phyloP scores from a whole-genome alignment of 2,329 filamentous ascomycete species.

The Stagonosporopsis rhizophila region DNA sequence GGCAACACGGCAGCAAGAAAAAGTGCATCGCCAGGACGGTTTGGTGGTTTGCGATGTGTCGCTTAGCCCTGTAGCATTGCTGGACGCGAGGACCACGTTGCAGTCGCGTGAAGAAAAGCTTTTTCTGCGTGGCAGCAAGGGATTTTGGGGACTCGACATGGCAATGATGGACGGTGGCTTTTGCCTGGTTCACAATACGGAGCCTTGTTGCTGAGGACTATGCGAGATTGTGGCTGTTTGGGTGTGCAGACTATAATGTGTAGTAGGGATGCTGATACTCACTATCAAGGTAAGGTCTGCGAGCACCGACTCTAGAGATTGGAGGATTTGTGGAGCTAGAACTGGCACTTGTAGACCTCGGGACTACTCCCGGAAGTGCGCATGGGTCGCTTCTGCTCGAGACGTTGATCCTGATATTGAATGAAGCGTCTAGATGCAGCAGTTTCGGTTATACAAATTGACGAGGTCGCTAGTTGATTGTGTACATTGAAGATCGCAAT shows the following conservation, averaged over 20 bases:
- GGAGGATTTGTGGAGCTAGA: background rate
- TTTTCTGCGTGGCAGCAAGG: constrained; percentile 1
- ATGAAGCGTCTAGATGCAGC: background rate
- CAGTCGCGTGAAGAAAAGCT: constrained; percentile 11
- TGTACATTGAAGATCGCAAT: background rate
- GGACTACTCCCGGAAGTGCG: too few species aligned
- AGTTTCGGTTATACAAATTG: background rate
- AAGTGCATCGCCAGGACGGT: too few species aligned
- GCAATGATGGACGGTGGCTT: constrained; percentile 7
- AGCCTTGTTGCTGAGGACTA: background rate
- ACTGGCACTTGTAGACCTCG: background rate
- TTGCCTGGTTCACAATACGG: constrained; percentile 6
- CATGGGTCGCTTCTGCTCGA: background rate
- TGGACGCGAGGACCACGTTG: constrained; percentile 10
- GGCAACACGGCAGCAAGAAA: background rate
- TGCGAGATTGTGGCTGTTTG: background rate
- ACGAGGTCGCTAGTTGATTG: background rate
- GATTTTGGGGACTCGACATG: background rate
- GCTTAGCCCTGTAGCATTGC: background rate
- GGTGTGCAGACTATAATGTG: background rate
- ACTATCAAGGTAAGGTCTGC: background rate
- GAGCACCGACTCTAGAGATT: background rate
- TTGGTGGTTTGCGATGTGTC: background rate
- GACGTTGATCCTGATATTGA: background rate
- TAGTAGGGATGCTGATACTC: background rate